Base-by-base conservation (phyloP, 495 filamentous ascomycete species). In the Aspergillus cavernicola region DNA sequence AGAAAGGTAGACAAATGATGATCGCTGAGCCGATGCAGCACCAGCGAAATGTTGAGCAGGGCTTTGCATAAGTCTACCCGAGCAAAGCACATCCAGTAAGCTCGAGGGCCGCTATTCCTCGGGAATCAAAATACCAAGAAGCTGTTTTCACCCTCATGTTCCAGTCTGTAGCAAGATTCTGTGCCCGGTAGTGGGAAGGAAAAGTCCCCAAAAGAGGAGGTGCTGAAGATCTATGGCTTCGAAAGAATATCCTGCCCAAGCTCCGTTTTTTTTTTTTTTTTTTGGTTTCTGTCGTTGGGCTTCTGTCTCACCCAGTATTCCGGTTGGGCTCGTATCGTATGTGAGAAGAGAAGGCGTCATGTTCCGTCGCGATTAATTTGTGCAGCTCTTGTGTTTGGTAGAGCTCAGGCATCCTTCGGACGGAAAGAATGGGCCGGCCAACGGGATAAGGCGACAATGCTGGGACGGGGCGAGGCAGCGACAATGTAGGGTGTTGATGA, bases 261-360 rank as follows among this genome's bases (percentile, higher is more conserved):
- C 20, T 36, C 44, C 31, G 31, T 29, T 9, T 35, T 50, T 29
- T 32, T 36, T 36, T 42, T 22, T 42, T 15, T 19, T 20, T 29
- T 32, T 36, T 36, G 47, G 16, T 42, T 15, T 19, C 18, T 39
- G 39, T 47, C 22, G 47, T 56, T 58, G 61, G 57, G 52, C 50
- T 18, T 48, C 53, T 56, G 61, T 64, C 45, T 47, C 41, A 60
- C 61, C 60, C 49, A 48, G 37, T 43, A 26, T 37, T 49, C 52
- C 38, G 61, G 50, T 60, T 52, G 52, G 57, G 48, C 55, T 60
- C 44, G 42, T 46, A 49, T 60, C 44, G 42, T 46, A 49, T 47
- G 36, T 35, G 35, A 53, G 38, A 23, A 40, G 41, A 50, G 35
- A 41, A 36, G 29, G 41, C 22, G 26, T 35, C 37, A 10, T n/a